Evolutionary conservation across 2,329 filamentous ascomycete species (phyloP).

Genomic region (Aspergillus ochraceus): DNA sequence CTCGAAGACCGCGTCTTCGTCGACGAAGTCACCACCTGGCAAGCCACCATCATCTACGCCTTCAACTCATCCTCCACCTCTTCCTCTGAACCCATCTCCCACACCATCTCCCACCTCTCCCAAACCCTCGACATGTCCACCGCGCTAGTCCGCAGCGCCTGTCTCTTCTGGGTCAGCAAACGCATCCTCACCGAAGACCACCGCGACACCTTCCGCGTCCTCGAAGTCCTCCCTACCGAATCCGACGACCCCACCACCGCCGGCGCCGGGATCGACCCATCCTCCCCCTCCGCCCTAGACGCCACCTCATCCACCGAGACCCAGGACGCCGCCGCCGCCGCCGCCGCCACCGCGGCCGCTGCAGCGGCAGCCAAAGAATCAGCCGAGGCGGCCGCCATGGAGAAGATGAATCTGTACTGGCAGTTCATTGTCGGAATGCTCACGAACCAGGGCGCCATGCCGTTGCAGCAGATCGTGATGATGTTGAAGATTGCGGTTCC

Average conservation of each 20-base stretch:
- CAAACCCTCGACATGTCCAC: conserved; percentile 56
- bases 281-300: conserved; percentile 15
- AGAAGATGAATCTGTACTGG: conserved; percentile 76
- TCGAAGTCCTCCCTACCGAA: conserved; percentile 52
- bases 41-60: conserved; percentile 82
- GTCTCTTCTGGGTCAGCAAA: conserved; percentile 64
- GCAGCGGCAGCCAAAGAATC: conserved; percentile 45
- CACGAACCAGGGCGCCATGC: conserved; percentile 86
- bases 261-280: conserved; percentile 20
- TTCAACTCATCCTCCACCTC: conserved; percentile 58
- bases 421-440: conserved; percentile 94
- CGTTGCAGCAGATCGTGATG: conserved; percentile 77
- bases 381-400: conserved; percentile 61
- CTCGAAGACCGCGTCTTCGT: conserved; percentile 75
- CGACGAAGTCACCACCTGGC: conserved; percentile 75
- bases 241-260: conserved; percentile 22
- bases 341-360: conserved; percentile 43
- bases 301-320: conserved; percentile 27
- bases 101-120: conserved; percentile 46
- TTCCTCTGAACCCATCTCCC: conserved; percentile 25
- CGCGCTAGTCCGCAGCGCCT: conserved; percentile 58
- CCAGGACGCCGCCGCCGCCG: conserved; percentile 36
- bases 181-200: conserved; percentile 50
- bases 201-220: conserved; percentile 55
- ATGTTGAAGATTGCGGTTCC: conserved; percentile 93